Percentiles rank a stretch among this genome's conserved stretches.
phyloP scores from a whole-genome alignment of 2,329 filamentous ascomycete species.

The Alternaria ethzedia region DNA sequence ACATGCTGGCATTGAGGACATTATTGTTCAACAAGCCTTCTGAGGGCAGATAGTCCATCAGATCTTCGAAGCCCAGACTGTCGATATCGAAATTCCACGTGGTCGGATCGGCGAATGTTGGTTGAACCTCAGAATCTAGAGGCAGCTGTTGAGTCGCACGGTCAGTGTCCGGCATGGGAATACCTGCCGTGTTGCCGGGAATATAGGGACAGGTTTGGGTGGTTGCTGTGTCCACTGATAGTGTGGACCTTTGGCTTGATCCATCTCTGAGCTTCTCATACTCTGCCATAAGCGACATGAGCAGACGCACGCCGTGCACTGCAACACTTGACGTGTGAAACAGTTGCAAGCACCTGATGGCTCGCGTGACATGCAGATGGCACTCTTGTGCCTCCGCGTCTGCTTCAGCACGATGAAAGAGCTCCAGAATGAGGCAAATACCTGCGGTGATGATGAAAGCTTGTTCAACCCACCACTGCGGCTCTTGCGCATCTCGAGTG shows the following conservation, averaged over 20 bases:
- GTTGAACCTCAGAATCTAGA: constrained; percentile 2
- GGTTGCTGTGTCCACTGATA: not conserved
- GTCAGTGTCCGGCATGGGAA: constrained; percentile 14
- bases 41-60: constrained; percentile 31
- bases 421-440: constrained; percentile 36
- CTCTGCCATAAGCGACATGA: constrained; percentile 45
- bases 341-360: constrained; percentile 41
- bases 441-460: constrained; percentile 41
- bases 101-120: constrained; percentile 18
- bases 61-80: constrained; percentile 31
- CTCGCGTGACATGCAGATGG: constrained; percentile 39
- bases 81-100: constrained; percentile 35
- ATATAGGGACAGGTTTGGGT: constrained; percentile 1
- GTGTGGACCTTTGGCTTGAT: constrained; percentile 4
- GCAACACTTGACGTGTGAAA: constrained; percentile 31
- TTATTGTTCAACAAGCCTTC: constrained; percentile 32
- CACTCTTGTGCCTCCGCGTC: constrained; percentile 33
- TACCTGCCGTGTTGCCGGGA: constrained; percentile 11
- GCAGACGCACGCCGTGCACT: constrained; percentile 46
- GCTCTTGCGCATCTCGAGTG: constrained; percentile 46
- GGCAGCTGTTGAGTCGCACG: not conserved
- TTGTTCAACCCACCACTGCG: constrained; percentile 52
- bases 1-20: constrained; percentile 29
- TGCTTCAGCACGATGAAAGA: constrained; percentile 32
- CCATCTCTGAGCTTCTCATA: constrained; percentile 29